phyloP scores from a whole-genome alignment of 2,329 filamentous ascomycete genomes.

The Chaetomium sp. region DNA sequence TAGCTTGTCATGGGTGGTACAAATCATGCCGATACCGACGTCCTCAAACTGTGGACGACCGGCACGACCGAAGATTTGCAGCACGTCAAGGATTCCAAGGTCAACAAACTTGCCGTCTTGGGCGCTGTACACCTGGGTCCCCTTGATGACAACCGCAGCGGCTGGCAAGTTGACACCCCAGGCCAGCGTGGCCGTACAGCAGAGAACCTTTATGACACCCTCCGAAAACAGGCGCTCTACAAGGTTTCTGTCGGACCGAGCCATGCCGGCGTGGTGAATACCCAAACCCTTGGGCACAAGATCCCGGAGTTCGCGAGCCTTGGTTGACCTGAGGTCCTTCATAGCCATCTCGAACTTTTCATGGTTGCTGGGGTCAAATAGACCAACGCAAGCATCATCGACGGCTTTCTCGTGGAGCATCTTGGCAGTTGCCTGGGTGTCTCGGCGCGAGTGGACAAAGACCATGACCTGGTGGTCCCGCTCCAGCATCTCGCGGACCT shows the following conservation, averaged over 20 bases:
- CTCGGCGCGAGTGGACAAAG: slow-evolving; percentile 94
- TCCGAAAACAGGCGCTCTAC: slow-evolving; percentile 90
- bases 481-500: slow-evolving; percentile 90
- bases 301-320: slow-evolving; percentile 84
- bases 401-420: slow-evolving; percentile 83
- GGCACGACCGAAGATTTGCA: slow-evolving; percentile 98
- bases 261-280: slow-evolving; percentile 96
- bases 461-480: slow-evolving; percentile 98
- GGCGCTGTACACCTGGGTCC: slow-evolving; percentile 94
- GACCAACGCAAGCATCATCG: slow-evolving; percentile 74
- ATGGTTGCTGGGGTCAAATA: slow-evolving; percentile 81
- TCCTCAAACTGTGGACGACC: slow-evolving; percentile 98
- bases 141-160: slow-evolving; percentile 96
- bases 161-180: slow-evolving; percentile 99
- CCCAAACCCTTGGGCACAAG: slow-evolving; percentile 88
- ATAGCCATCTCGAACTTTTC: slow-evolving; percentile 78
- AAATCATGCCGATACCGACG: slow-evolving; percentile 96
- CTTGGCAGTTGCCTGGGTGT: slow-evolving; percentile 86
- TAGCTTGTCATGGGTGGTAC: slow-evolving; percentile 91
- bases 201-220: slow-evolving; percentile 93
- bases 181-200: slow-evolving; percentile 95
- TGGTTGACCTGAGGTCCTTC: slow-evolving; percentile 82
- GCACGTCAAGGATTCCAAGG: slow-evolving; percentile 90
- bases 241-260: slow-evolving; percentile 89
- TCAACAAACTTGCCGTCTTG: slow-evolving; percentile 97